Conservation (phyloP, 1,284 basidiomycete genomes). For the Sporisorium scitamineum region DNA sequence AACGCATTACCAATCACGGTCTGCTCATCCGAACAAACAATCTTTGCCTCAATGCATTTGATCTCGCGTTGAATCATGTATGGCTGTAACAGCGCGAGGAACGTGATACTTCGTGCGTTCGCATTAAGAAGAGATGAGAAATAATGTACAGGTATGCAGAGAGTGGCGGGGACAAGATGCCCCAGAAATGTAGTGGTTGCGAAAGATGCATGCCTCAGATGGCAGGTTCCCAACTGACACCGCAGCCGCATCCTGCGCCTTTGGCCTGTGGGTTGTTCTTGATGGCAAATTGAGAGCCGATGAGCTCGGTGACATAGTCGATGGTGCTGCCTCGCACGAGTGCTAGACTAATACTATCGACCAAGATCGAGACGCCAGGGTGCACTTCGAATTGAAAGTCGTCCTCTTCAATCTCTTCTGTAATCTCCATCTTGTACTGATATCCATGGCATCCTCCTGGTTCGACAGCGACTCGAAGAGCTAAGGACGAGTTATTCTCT, state of each 20-base stretch:
- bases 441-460: constrained; percentile 93
- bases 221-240: constrained; percentile 87
- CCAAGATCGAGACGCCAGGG: constrained; percentile 72
- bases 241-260: constrained; percentile 87
- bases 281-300: constrained; percentile 85
- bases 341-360: constrained; percentile 83
- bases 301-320: constrained; percentile 90
- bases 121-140: background rate
- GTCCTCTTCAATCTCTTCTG: constrained; percentile 72
- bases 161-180: background rate
- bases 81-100: background rate
- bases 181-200: background rate
- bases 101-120: background rate
- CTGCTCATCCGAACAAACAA: background rate
- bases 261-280: constrained; percentile 85
- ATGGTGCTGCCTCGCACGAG: constrained; percentile 85
- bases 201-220: constrained; percentile 15
- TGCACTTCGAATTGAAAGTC: constrained; percentile 81
- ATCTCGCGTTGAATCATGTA: background rate
- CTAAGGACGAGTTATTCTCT: constrained; percentile 75
- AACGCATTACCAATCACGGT: background rate
- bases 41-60: background rate
- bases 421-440: constrained; percentile 87
- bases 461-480: constrained; percentile 82
- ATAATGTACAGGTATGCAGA: constrained; percentile 4